phyloP scores from a whole-genome alignment of 441 rosid species.

The Pelargonium cotyledonis region DNA sequence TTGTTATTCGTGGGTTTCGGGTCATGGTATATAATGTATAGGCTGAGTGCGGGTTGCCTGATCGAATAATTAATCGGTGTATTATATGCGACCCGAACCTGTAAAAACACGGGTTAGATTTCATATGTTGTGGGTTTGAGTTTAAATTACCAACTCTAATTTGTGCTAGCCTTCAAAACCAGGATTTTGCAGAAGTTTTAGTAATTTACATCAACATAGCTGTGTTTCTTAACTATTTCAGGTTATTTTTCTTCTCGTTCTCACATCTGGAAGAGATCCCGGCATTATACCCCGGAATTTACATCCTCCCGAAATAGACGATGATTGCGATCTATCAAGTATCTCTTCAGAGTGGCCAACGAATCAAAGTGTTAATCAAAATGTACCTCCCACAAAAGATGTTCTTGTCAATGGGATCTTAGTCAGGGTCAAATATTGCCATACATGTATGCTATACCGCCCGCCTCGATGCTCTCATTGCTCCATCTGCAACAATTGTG shows the following conservation, averaged over 20 bases:
- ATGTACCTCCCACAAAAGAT: slow-evolving; percentile 75
- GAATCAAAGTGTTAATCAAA: slow-evolving; percentile 46
- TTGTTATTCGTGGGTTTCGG: too few relatives aligned
- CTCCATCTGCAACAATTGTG: slow-evolving; percentile 88
- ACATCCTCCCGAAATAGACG: slow-evolving; percentile 80
- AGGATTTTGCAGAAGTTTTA: not conserved
- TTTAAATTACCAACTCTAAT: too few relatives aligned
- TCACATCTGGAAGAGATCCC: slow-evolving; percentile 95
- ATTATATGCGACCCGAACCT: too few relatives aligned
- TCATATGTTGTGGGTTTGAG: too few relatives aligned
- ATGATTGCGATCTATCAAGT: slow-evolving; percentile 45
- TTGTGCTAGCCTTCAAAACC: too few relatives aligned
- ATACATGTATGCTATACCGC: slow-evolving; percentile 87
- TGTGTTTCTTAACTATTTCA: slow-evolving; percentile 28
- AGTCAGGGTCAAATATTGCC: slow-evolving; percentile 81
- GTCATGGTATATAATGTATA: too few relatives aligned
- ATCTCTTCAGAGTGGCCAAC: slow-evolving; percentile 9
- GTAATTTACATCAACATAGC: not conserved
- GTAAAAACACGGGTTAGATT: too few relatives aligned
- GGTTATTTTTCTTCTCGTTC: slow-evolving; percentile 70
- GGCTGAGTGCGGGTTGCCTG: too few relatives aligned
- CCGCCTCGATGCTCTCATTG: slow-evolving; percentile 95
- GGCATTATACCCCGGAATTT: slow-evolving; percentile 79
- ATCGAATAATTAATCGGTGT: too few relatives aligned
- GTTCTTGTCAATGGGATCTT: slow-evolving; percentile 62